Percentiles rank a stretch among this genome's conserved stretches.
Evolutionary conservation across 2,329 filamentous ascomycete species (phyloP).

Genomic region (Phaeosphaeriaceae sp.): DNA sequence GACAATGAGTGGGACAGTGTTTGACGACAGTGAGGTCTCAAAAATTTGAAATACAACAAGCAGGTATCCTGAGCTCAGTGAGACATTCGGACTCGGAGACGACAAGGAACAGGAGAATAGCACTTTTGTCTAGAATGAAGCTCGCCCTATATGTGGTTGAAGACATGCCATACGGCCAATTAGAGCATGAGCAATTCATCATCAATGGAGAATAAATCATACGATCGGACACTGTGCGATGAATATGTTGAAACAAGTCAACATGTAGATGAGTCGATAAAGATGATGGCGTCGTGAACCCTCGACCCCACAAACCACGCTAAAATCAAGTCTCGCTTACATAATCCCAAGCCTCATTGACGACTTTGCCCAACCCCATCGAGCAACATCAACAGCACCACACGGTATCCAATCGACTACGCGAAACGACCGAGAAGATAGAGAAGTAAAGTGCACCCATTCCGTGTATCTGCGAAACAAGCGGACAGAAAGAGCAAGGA

Average conservation of each 20-base stretch:
- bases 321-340: conserved; percentile 16
- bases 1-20: background rate
- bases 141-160: background rate
- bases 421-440: background rate
- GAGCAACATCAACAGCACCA: conserved; percentile 3
- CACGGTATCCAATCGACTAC: conserved; percentile 6
- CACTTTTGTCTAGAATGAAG: background rate
- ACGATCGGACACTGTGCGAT: background rate
- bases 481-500: conserved; percentile 4
- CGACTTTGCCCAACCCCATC: conserved; percentile 5
- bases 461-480: background rate
- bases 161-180: too few species aligned
- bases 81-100: background rate
- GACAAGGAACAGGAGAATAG: background rate
- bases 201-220: too few species aligned
- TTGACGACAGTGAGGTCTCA: background rate
- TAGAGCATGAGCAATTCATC: too few species aligned
- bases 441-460: background rate
- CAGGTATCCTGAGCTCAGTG: background rate
- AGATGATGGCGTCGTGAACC: background rate
- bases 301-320: conserved; percentile 9
- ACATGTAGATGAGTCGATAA: too few species aligned
- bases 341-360: conserved; percentile 16
- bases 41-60: background rate
- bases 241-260: background rate